These are phyloP conservation scores for Persicaria maculosa DNA, from an alignment of 148 eudicot genomes.

Conservation along the genomic window DNA sequence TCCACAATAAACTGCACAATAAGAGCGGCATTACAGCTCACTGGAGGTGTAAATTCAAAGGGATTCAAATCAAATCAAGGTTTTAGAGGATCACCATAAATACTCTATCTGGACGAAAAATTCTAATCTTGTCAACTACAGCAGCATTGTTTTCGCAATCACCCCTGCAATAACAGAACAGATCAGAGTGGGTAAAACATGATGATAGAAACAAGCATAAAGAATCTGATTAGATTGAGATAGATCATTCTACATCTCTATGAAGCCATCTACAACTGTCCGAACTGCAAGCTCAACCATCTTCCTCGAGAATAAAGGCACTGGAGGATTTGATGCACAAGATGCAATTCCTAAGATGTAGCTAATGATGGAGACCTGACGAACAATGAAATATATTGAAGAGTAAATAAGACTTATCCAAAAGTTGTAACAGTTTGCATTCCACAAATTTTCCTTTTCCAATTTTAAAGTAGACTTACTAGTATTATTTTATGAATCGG, in stretches of 20 bases:
- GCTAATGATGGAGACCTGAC: slow-evolving; percentile 85
- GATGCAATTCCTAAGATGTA: slow-evolving; percentile 71
- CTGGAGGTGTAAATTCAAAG: slow-evolving; percentile 3
- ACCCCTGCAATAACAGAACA: slow-evolving; percentile 40
- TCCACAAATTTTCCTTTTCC: no score
- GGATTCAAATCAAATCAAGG: slow-evolving; percentile 8
- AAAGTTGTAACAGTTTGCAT: no score
- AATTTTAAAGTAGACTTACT: no score
- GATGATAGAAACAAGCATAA: slow-evolving; percentile 11
- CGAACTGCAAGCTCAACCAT: slow-evolving; percentile 54
- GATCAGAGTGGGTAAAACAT: not conserved
- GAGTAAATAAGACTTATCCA: not conserved
- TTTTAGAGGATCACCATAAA: slow-evolving; percentile 53
- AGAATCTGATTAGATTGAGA: not conserved
- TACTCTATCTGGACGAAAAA: slow-evolving; percentile 93
- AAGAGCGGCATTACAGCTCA: not conserved
- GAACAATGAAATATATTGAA: not conserved
- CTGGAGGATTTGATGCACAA: slow-evolving; percentile 43
- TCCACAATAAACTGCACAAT: slow-evolving; percentile 71
- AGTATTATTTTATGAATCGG: no score
- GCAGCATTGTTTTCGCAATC: slow-evolving; percentile 32
- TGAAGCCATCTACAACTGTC: slow-evolving; percentile 91
- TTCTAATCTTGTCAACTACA: slow-evolving; percentile 77
- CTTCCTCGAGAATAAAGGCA: slow-evolving; percentile 64
- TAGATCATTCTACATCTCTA: slow-evolving; percentile 48